phyloP scores from a whole-genome alignment of 805 yeast species.

The Scheffersomyces ergatensis region DNA sequence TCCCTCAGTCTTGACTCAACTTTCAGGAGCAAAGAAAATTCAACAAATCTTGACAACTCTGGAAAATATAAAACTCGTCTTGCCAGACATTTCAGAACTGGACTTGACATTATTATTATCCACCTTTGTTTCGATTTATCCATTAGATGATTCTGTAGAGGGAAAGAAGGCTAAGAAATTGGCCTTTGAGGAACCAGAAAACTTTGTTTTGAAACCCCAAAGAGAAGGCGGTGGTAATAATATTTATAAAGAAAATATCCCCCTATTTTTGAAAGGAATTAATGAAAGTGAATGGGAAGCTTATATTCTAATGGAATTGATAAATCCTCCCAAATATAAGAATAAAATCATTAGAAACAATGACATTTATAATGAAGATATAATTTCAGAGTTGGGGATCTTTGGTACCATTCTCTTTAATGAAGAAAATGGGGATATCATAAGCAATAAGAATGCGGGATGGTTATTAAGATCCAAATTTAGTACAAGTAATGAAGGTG shows the following conservation, averaged over 20 bases:
- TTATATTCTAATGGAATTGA: conserved; percentile 91
- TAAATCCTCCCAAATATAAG: conserved; percentile 66
- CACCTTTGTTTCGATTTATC: conserved; percentile 86
- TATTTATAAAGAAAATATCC: conserved; percentile 83
- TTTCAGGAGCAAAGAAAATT: conserved; percentile 90
- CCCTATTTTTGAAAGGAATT: conserved; percentile 58
- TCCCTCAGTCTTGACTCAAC: conserved; percentile 84
- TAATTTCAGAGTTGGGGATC: conserved; percentile 87
- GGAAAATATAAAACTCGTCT: conserved; percentile 45
- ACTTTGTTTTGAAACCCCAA: conserved; percentile 90
- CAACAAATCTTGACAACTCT: conserved; percentile 81
- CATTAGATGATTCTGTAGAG: conserved; percentile 67
- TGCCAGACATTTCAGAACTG: conserved; percentile 27
- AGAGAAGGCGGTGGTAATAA: conserved; percentile 99
- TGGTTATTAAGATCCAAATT: conserved; percentile 87
- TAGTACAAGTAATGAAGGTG: conserved; percentile 90
- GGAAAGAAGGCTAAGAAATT: conserved; percentile 64
- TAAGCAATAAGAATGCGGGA: conserved; percentile 71
- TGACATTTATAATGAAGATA: conserved; percentile 62
- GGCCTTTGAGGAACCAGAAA: conserved; percentile 66
- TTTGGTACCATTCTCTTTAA: conserved; percentile 84
- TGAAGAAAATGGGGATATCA: conserved; percentile 52
- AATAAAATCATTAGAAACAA: conserved; percentile 74
- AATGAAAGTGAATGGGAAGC: conserved; percentile 81
- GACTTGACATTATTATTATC: conserved; percentile 36